Base-by-base conservation (phyloP, 2,329 filamentous ascomycete genomes). In the Penicillium sp. region DNA sequence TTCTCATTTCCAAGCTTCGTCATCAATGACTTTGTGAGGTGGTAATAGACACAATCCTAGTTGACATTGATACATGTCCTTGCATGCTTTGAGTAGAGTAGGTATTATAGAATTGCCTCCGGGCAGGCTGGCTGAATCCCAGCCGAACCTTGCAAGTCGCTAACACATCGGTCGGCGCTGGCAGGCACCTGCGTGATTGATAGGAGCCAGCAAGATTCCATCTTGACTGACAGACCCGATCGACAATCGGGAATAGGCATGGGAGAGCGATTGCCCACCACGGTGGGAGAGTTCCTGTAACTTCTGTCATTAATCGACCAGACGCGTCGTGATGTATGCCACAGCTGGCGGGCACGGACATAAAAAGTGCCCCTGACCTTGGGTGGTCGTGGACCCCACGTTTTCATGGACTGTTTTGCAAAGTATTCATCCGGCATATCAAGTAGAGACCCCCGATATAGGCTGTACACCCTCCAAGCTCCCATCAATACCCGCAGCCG, bases 401-500 rank as follows among this genome's bases (percentile, higher is more conserved):
- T 30, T 2, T 14, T 30, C 51, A 13, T 40, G 11, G 8, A 52
- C 4, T 51, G 8, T 38, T 10, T 19, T 8, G 4, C 11, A 28
- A 6, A 16, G 16, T 3, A 30, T 43, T 11, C 10, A 3, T 30
- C 35, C 22, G 14, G 6, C 8, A 10, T 28, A 30, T 54, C 52
- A 54, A 30, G 22, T 33, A 8, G 25, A 30, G 10, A 2, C 26
- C 14, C 30, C 52, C 14, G 38, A 45, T 2, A 26, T 42, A 43
- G 52, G 38, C 52, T 42, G 26, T 13, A 42, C 65, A 25, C 61
- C 64, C 54, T 73, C 69, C 35, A 78, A 68, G 55, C 68, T 75
- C 33, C 70, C 72, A 61, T 86, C 83, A 68, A 88, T 73, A 1
- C 85, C 86, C 58, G 84, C 84, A 43, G 88, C 88, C 64, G 82